Evolutionary conservation across 495 filamentous ascomycete genomes (phyloP).

Genomic region (Pseudomonodictys pantanalensis): DNA sequence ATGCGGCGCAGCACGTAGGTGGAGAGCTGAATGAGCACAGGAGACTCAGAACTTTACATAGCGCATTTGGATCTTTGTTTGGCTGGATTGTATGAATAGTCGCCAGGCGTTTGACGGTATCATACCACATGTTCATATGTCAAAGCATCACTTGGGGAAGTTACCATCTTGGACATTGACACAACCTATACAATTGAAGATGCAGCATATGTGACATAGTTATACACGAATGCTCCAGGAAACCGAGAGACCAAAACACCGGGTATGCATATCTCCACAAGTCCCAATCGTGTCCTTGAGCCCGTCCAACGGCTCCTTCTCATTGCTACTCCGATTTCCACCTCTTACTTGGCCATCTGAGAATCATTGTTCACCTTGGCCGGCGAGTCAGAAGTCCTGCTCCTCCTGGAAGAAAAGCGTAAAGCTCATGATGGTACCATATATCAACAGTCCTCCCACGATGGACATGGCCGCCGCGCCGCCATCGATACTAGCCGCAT

Average conservation of each 20-base stretch:
- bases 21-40: background rate
- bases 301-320: background rate
- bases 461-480: constrained; percentile 97
- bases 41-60: background rate
- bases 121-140: no score
- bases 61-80: background rate
- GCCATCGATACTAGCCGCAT: constrained; percentile 71
- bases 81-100: constrained; percentile 12
- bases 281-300: no score
- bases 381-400: constrained; percentile 63
- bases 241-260: background rate
- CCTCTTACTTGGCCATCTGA: background rate
- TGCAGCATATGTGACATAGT: constrained; percentile 19
- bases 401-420: constrained; percentile 97
- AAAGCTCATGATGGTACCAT: constrained; percentile 96
- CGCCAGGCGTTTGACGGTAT: constrained; percentile 18
- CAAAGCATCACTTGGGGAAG: no score
- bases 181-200: background rate
- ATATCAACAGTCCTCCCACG: constrained; percentile 87
- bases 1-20: constrained; percentile 1
- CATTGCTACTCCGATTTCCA: background rate
- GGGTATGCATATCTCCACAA: background rate
- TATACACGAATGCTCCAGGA: constrained; percentile 7
- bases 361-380: constrained; percentile 1
- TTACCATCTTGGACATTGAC: no score